phyloP scores from a whole-genome alignment of 176 grass and related monocot species.

The Guadua angustifolia region DNA sequence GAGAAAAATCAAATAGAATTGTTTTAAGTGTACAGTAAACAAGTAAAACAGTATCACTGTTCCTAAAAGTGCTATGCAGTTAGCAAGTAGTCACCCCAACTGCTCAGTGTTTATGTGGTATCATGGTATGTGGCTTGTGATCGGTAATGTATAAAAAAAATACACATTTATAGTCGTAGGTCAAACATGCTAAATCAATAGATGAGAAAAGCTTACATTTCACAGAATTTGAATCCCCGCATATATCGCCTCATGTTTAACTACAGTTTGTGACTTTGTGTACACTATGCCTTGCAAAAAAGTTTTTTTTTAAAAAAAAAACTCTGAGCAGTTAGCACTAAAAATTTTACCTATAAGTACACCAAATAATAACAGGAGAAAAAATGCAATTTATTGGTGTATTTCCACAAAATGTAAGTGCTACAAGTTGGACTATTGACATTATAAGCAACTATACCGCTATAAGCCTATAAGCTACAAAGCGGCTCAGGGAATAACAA shows the following conservation, averaged over 20 bases:
- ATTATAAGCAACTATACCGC: constrained; percentile 18
- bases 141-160: background rate
- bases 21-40: constrained; percentile 23
- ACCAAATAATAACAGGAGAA: constrained; percentile 11
- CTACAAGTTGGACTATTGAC: background rate
- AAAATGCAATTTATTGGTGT: background rate
- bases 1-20: constrained; percentile 16
- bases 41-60: background rate
- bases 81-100: background rate
- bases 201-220: constrained; percentile 3
- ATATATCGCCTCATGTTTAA: background rate
- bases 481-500: background rate
- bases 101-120: background rate
- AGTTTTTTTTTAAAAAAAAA: constrained; percentile 17
- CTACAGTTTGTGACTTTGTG: constrained; percentile 14
- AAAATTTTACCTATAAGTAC: background rate
- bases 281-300: constrained; percentile 7
- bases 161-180: background rate
- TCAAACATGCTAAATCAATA: constrained; percentile 24
- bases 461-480: constrained; percentile 16
- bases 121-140: background rate
- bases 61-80: constrained; percentile 3
- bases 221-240: background rate
- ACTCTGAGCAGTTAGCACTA: background rate
- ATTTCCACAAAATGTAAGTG: background rate